These are phyloP conservation scores for Durio zibethinus DNA, from an alignment of 345 rosid species.

Conservation along the genomic window DNA sequence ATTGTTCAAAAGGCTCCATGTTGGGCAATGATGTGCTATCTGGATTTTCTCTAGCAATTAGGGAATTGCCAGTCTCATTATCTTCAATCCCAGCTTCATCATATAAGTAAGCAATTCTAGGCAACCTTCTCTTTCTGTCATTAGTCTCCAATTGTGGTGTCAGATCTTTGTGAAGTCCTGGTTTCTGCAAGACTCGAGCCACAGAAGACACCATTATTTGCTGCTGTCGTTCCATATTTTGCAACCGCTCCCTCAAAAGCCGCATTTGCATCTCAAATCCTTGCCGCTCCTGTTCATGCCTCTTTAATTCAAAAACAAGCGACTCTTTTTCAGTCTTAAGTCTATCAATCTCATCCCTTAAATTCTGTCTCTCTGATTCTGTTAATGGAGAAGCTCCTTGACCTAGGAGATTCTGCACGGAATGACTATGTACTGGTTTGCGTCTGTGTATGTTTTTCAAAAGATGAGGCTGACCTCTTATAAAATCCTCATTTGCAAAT, in stretches of 20 bases:
- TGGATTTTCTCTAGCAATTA: slow-evolving; percentile 30
- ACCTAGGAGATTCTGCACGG: slow-evolving; percentile 50
- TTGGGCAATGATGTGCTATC: slow-evolving; percentile 37
- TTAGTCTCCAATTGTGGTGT: slow-evolving; percentile 47
- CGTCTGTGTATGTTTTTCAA: slow-evolving; percentile 88
- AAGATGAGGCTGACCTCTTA: slow-evolving; percentile 65
- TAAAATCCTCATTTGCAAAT: slow-evolving; percentile 79
- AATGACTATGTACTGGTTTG: slow-evolving; percentile 94
- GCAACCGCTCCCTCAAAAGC: slow-evolving; percentile 58
- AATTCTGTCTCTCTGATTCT: slow-evolving; percentile 61
- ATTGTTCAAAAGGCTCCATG: slow-evolving; percentile 49
- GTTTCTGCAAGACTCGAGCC: slow-evolving; percentile 56
- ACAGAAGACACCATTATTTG: slow-evolving; percentile 48
- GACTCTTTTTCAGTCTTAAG: slow-evolving; percentile 52
- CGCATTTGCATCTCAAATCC: slow-evolving; percentile 55
- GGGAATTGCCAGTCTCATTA: slow-evolving; percentile 34
- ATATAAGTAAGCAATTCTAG: slow-evolving; percentile 42
- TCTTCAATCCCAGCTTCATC: slow-evolving; percentile 43
- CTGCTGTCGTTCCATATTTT: slow-evolving; percentile 59
- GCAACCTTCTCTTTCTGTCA: slow-evolving; percentile 66
- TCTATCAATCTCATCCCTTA: slow-evolving; percentile 60
- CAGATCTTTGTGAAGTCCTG: slow-evolving; percentile 56
- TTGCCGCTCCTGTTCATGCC: slow-evolving; percentile 51
- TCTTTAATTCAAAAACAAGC: slow-evolving; percentile 50
- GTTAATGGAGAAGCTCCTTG: slow-evolving; percentile 51